phyloP scores from a whole-genome alignment of 1,284 basidiomycete species.

The Salmacisia buchloeana region DNA sequence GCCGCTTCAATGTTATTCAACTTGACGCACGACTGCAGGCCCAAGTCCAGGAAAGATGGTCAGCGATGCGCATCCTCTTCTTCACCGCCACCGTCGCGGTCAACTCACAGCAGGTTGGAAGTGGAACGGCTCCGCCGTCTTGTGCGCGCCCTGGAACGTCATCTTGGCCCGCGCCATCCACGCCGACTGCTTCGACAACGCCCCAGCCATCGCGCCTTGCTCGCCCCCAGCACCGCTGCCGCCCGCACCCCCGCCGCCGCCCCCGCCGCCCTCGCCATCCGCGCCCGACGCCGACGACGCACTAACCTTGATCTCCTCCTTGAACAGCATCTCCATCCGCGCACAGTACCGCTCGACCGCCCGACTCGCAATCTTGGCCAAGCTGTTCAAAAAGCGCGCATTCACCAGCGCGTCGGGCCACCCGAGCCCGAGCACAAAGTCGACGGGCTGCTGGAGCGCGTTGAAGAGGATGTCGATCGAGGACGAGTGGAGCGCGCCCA shows the following conservation, averaged over 20 bases:
- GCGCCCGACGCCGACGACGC: conserved; percentile 53
- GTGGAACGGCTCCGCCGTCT: conserved; percentile 86
- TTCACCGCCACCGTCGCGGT: neutral
- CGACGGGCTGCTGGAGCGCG: conserved; percentile 81
- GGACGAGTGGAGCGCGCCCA: conserved; percentile 78
- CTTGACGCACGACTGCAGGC: conserved; percentile 72
- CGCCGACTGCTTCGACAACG: neutral
- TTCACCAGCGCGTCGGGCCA: conserved; percentile 88
- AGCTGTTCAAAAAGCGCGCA: conserved; percentile 77
- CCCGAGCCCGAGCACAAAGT: conserved; percentile 78
- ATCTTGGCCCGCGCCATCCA: conserved; percentile 56
- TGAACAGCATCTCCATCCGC: conserved; percentile 79
- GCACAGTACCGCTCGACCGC: conserved; percentile 87
- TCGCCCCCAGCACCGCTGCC: neutral
- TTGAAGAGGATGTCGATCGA: conserved; percentile 95
- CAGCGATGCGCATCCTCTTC: neutral
- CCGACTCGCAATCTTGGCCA: conserved; percentile 75
- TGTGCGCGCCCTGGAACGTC: conserved; percentile 67
- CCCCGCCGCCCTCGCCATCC: neutral
- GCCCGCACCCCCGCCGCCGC: neutral
- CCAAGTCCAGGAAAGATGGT: neutral
- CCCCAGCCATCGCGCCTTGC: neutral
- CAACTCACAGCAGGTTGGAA: conserved; percentile 67
- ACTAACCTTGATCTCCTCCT: conserved; percentile 81
- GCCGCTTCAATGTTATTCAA: conserved; percentile 95